Percentiles rank a stretch among this genome's conserved stretches.
phyloP scores from a whole-genome alignment of 2,329 filamentous ascomycete genomes.

The Nakataea oryzae region DNA sequence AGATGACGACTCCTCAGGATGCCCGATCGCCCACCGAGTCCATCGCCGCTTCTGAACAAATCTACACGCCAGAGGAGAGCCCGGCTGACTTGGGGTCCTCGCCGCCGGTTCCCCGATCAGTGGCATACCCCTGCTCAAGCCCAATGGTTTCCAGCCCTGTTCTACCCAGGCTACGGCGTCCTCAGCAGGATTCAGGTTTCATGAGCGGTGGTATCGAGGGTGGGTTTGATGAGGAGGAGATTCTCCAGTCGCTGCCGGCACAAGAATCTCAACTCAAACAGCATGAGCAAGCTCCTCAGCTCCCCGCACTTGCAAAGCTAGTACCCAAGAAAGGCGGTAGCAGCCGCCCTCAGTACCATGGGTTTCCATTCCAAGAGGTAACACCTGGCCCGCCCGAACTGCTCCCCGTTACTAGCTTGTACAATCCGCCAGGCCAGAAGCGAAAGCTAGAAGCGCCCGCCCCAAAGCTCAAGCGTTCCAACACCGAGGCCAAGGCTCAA shows the following conservation, averaged over 20 bases:
- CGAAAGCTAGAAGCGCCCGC: slow-evolving; percentile 1
- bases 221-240: slow-evolving; percentile 51
- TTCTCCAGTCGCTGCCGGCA: slow-evolving; percentile 27
- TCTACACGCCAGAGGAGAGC: slow-evolving; percentile 50
- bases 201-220: slow-evolving; percentile 71
- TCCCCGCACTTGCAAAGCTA: slow-evolving; percentile 2
- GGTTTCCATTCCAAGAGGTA: slow-evolving; percentile 27
- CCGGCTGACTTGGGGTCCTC: slow-evolving; percentile 82
- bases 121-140: slow-evolving; percentile 43
- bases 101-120: slow-evolving; percentile 64
- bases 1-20: slow-evolving; percentile 29
- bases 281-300: slow-evolving; percentile 4
- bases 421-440: slow-evolving; percentile 21
- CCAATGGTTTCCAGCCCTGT: slow-evolving; percentile 73
- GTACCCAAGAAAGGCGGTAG: slow-evolving; percentile 8
- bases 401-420: slow-evolving; percentile 29
- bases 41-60: slow-evolving; percentile 37
- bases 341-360: slow-evolving; percentile 11
- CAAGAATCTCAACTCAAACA: slow-evolving; percentile 9
- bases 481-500: slow-evolving; percentile 8
- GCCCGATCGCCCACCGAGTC: slow-evolving; percentile 46
- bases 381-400: slow-evolving; percentile 32
- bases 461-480: slow-evolving; percentile 7
- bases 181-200: slow-evolving; percentile 67
- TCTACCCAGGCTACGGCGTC: slow-evolving; percentile 51